These are phyloP conservation scores for Glaciozyma antarctica DNA, from an alignment of 768 basidiomycete species.

Conservation along the genomic window DNA sequence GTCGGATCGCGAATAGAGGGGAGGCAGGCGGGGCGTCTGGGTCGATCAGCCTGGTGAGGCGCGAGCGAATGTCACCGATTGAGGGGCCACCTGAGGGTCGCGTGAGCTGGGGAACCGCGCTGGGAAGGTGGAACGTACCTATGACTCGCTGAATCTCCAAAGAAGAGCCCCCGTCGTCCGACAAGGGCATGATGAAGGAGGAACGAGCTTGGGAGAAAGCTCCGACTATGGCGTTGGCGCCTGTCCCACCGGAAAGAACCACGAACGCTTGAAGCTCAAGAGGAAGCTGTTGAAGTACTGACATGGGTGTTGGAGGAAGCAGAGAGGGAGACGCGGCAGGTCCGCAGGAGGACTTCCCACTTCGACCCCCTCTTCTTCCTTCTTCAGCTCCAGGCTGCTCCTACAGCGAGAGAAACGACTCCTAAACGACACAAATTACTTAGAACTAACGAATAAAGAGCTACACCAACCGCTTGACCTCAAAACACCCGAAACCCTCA, in stretches of 20 bases:
- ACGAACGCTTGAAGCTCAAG: neutral
- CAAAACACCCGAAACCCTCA: neutral
- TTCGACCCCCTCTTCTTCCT: too few relatives aligned
- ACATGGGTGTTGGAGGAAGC: too few relatives aligned
- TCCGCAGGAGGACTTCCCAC: too few relatives aligned
- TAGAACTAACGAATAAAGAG: too few relatives aligned
- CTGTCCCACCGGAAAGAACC: constrained; percentile 25
- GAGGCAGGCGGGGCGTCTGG: neutral
- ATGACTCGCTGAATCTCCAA: constrained; percentile 22
- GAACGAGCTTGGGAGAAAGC: neutral
- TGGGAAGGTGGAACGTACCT: neutral
- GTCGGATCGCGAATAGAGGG: constrained; percentile 57
- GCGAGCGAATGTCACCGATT: constrained; percentile 28
- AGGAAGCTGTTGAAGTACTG: too few relatives aligned
- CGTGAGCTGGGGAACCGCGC: too few relatives aligned
- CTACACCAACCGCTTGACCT: too few relatives aligned
- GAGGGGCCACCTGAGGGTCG: constrained; percentile 4
- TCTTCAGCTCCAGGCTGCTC: too few relatives aligned
- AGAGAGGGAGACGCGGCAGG: too few relatives aligned
- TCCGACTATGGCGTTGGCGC: constrained; percentile 20
- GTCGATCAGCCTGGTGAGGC: constrained; percentile 26
- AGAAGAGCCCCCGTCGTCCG: constrained; percentile 25
- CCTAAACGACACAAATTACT: too few relatives aligned
- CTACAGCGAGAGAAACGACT: too few relatives aligned
- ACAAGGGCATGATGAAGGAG: constrained; percentile 17